A percentile compares a stretch with the other conserved stretches of the same genome.
These are phyloP conservation scores for Oligophagozyma castellii DNA, from an alignment of 1,139 yeast genomes.

Conservation along the genomic window DNA sequence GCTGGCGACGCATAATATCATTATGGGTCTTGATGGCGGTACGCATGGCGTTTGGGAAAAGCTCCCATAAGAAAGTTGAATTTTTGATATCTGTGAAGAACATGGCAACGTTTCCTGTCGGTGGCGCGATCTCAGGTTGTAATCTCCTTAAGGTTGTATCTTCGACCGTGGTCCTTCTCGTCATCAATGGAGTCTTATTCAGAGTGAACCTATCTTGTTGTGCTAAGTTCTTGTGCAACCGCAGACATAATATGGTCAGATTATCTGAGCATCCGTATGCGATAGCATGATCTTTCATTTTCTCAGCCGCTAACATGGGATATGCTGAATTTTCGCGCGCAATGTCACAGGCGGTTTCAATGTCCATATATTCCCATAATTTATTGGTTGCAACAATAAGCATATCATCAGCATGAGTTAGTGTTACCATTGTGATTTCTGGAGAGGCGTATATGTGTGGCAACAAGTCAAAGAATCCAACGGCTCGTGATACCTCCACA, in stretches of 20 bases:
- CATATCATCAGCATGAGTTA: slow-evolving; percentile 68
- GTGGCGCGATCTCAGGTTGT: slow-evolving; percentile 90
- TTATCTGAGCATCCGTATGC: slow-evolving; percentile 82
- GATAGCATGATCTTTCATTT: slow-evolving; percentile 83
- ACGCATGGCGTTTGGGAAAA: slow-evolving; percentile 88
- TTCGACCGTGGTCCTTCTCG: slow-evolving; percentile 41
- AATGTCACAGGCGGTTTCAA: slow-evolving; percentile 82
- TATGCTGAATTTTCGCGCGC: slow-evolving; percentile 71
- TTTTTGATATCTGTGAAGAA: slow-evolving; percentile 95
- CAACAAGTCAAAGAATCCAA: slow-evolving; percentile 73
- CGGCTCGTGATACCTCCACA: slow-evolving; percentile 75
- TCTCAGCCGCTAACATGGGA: slow-evolving; percentile 88
- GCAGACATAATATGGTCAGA: slow-evolving; percentile 71
- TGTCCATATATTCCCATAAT: slow-evolving; percentile 73
- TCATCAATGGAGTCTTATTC: slow-evolving; percentile 26
- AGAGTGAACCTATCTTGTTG: slow-evolving; percentile 34
- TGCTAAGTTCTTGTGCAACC: slow-evolving; percentile 33
- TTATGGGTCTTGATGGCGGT: slow-evolving; percentile 93
- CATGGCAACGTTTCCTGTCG: slow-evolving; percentile 86
- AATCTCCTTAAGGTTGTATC: slow-evolving; percentile 72
- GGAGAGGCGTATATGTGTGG: slow-evolving; percentile 92
- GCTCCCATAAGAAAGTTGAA: slow-evolving; percentile 88
- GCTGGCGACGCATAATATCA: slow-evolving; percentile 83
- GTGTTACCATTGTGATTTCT: slow-evolving; percentile 45
- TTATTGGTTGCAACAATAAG: slow-evolving; percentile 75